Base-by-base conservation (phyloP, 1,284 basidiomycete species). In the Hypsizygus ulmarius region DNA sequence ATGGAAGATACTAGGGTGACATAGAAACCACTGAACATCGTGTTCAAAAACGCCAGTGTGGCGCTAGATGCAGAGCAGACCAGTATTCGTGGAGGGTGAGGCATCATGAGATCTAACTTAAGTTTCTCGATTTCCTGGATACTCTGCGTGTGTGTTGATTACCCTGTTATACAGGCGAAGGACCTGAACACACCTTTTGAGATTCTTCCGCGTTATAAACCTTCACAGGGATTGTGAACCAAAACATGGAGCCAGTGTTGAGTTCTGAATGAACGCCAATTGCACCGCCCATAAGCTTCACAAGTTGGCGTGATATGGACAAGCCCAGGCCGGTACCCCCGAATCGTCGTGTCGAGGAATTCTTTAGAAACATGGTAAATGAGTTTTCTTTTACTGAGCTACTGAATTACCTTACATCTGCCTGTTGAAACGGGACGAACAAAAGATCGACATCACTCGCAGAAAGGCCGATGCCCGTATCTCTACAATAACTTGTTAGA, bases 391-490 rank as follows among this genome's bases (percentile, higher is more conserved):
- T 36, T 3, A 27, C 3, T 43, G 43, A 37, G 12, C 12, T 11
- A 32, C 15, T 6, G 19, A 19, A 9, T 18, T 14, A 10, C 42
- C 63, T 53, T 50, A 71, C 71, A 53, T 87, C 84, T 8, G 83
- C 84, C 64, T 87, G 84, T 53, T 84, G 82, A 54, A 87, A 87
- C 10, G 84, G 84, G 15, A 82, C 77, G 52, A 86, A 87, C 2
- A 87, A 64, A 8, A 78, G 69, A 42, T 84, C 81, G 3, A 82
- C 77, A 51, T 86, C 83, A 51, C 76, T 78, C 5, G 76, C 66
- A 4, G 82, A 78, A 36, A 87, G 62, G 1, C 84, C 84, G 41
- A 86, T 84, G 1, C 84, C 84, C 5, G 82, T 83, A 58, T 86
- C 83, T 59, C 81, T 82, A 48, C 15, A 30, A 25, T 43, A 28